These are phyloP conservation scores for Neofusicoccum umdonicola DNA, from an alignment of 2,329 filamentous ascomycete species.

Conservation along the genomic window DNA sequence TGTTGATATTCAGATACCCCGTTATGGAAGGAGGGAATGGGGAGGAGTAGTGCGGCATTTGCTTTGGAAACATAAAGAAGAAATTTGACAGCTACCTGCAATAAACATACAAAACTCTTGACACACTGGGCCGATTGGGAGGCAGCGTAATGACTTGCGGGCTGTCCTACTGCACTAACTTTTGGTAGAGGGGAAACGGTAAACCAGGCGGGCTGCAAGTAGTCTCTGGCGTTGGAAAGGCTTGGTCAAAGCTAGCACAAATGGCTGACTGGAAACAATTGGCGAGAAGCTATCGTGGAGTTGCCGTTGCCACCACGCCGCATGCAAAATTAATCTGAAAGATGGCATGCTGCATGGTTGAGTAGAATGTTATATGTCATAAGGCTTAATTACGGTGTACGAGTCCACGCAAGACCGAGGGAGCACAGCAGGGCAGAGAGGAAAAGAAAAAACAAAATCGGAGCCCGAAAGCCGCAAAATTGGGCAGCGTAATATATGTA, in stretches of 20 bases:
- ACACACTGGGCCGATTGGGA: no score
- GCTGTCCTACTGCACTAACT: no score
- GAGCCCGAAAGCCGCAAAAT: not conserved
- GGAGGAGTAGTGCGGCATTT: not conserved
- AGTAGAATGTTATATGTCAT: not conserved
- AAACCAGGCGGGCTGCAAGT: no score
- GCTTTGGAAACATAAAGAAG: no score
- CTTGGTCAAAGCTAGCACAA: no score
- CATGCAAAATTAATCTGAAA: not conserved
- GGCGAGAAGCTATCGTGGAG: not conserved
- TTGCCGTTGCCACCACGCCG: not conserved
- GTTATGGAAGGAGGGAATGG: not conserved
- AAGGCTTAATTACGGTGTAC: not conserved
- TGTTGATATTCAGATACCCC: not conserved
- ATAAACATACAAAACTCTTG: no score
- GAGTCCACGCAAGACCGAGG: not conserved
- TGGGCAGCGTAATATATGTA: not conserved
- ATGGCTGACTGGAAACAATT: not conserved
- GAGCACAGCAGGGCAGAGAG: conserved; percentile 1
- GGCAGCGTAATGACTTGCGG: no score
- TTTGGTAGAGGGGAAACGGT: no score
- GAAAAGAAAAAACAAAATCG: not conserved
- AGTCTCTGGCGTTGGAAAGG: no score
- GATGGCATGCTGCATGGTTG: not conserved
- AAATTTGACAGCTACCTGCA: no score